A percentile compares a stretch with the other conserved stretches of the same genome.
phyloP scores from a whole-genome alignment of 139 green algal genomes.

The Chlorella vulgaris region DNA sequence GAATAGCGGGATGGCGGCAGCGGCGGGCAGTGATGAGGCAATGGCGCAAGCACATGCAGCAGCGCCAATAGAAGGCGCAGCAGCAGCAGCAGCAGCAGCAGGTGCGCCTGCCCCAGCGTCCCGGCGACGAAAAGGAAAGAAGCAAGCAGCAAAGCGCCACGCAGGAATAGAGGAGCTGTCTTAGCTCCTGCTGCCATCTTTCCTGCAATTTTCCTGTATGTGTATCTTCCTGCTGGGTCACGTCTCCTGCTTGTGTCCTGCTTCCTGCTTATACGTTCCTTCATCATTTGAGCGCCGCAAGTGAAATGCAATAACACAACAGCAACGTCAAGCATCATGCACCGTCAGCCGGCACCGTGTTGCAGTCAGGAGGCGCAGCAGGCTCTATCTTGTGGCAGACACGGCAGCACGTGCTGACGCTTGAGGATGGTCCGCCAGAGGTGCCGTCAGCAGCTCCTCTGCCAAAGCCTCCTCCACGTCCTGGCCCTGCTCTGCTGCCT shows the following conservation, averaged over 20 bases:
- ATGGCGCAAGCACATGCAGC: background rate
- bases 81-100: background rate
- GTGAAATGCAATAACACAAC: too few species aligned
- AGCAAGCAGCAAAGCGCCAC: background rate
- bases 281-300: too few species aligned
- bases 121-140: conserved; percentile 5
- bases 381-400: too few species aligned
- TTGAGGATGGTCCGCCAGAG: too few species aligned
- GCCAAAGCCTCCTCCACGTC: too few species aligned
- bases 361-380: too few species aligned
- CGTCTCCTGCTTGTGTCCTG: background rate
- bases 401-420: too few species aligned
- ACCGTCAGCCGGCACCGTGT: too few species aligned
- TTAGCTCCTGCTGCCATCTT: background rate
- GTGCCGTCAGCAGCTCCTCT: too few species aligned
- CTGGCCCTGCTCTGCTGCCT: too few species aligned
- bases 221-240: background rate
- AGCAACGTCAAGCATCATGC: too few species aligned
- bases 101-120: background rate
- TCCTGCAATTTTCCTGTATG: background rate
- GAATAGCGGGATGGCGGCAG: background rate
- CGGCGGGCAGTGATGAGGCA: background rate
- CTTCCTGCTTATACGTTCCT: too few species aligned
- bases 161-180: conserved; percentile 26
- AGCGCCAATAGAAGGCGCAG: background rate